Base-by-base conservation (phyloP, 2,329 filamentous ascomycete species). In the Aureobasidium sp. region DNA sequence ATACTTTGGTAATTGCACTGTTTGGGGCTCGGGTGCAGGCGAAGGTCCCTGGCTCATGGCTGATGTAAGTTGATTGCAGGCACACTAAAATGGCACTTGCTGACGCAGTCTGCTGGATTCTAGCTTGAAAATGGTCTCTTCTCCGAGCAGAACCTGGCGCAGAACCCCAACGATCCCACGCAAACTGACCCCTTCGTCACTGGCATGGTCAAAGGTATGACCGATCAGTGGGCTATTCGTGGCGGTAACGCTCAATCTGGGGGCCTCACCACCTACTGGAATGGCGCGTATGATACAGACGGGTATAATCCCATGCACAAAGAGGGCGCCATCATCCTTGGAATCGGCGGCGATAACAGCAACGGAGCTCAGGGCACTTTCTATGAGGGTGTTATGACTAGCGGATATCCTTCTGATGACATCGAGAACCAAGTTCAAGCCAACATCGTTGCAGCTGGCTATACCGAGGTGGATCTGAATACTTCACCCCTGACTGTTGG, bases 331-430 rank as follows among this genome's bases (percentile, higher is more conserved):
- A 85, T 88, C 48, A 79, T 87, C 63, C 82, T 87, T 17, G 85
- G 85, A 17, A 86, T 87, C 59, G 85, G 85, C n/a, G 85, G 85
- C 7, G 85, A 87, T 67, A 87, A 85, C 73, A 85, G 82, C 68
- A 74, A 76, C 67, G 67, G 81, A 51, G 84, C 77, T 0, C 82
- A 86, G 69, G 84, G 85, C 32, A 87, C 84, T 2, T 69, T 69
- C 63, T 70, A 87, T 71, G 84, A 87, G 71, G 85, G 84, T 27
- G 84, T 82, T 24, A 85, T 87, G 82, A 87, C 84, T 13, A 72
- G 76, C 0, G 83, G 84, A 0, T 87, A 86, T 66, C 84, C 85
- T 0, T 78, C 81, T 1, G 84, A 87, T 65, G 78, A 76, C 13
- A 83, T 79, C 3, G 85, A 87, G 71, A 77, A 79, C 70, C 46